A percentile compares a stretch with the other conserved stretches of the same genome.
These are phyloP conservation scores for Aspergillus hancockii DNA, from an alignment of 495 filamentous ascomycete species.

Conservation along the genomic window DNA sequence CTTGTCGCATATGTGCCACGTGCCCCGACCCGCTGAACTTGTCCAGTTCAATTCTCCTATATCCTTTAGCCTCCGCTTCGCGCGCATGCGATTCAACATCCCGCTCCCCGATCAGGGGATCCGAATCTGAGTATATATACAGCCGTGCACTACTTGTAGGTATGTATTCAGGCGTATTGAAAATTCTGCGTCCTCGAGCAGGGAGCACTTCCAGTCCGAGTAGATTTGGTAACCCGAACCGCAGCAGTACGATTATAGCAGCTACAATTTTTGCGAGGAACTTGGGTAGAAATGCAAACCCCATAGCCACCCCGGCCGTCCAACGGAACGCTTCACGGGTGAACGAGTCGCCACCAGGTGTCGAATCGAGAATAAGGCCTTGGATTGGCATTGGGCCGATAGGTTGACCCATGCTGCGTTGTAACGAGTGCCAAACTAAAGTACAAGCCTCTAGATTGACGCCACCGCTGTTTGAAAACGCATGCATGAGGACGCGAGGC, in stretches of 20 bases:
- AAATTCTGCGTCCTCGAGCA: conserved; percentile 8
- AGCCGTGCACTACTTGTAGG: conserved; percentile 5
- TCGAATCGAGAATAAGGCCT: conserved; percentile 24
- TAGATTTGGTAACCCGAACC: conserved; percentile 8
- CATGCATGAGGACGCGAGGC: conserved; percentile 17
- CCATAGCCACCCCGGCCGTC: conserved; percentile 15
- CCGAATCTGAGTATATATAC: conserved; percentile 21
- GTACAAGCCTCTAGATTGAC: conserved; percentile 13
- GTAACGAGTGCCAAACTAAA: conserved; percentile 14
- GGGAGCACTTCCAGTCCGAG: conserved; percentile 11
- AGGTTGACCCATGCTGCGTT: neutral
- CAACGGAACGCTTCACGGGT: conserved; percentile 9
- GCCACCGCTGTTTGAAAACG: conserved; percentile 26
- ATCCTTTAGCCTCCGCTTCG: conserved; percentile 16
- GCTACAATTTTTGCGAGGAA: conserved; percentile 3
- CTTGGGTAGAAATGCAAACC: conserved; percentile 14
- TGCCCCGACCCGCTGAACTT: conserved; percentile 13
- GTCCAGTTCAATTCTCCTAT: conserved; percentile 6
- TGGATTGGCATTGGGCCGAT: conserved; percentile 14
- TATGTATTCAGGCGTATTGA: conserved; percentile 13
- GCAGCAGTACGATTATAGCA: conserved; percentile 9
- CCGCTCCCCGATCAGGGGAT: conserved; percentile 13
- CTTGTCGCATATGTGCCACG: conserved; percentile 13
- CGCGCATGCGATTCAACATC: conserved; percentile 21
- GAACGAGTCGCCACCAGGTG: conserved; percentile 18